These are phyloP conservation scores for Celoporthe dispersa DNA, from an alignment of 2,329 filamentous ascomycete species.

Conservation along the genomic window DNA sequence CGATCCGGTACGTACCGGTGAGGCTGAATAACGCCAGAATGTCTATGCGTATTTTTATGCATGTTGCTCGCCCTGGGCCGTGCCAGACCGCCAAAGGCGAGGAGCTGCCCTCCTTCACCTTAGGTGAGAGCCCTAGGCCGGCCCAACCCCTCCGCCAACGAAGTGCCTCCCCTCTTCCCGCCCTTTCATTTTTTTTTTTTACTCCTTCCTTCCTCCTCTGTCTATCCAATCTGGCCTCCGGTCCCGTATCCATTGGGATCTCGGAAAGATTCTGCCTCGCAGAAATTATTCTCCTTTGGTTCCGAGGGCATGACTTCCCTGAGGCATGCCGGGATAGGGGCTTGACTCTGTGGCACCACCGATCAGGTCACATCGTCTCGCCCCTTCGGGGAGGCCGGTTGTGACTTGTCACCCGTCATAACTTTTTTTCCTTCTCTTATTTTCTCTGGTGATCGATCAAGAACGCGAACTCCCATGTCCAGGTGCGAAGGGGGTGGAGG, in stretches of 20 bases:
- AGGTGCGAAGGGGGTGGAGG: background rate
- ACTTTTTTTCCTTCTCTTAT: background rate
- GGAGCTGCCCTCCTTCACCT: background rate
- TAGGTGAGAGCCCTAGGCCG: background rate
- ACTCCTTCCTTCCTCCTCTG: background rate
- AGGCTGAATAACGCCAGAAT: slow-evolving; percentile 17
- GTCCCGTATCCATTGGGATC: background rate
- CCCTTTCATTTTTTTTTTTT: background rate
- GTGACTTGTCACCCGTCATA: slow-evolving; percentile 11
- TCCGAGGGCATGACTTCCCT: background rate
- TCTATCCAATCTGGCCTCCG: background rate
- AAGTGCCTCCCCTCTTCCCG: too few species aligned
- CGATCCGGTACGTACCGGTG: slow-evolving; percentile 7
- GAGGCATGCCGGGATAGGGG: background rate
- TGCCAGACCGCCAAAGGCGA: background rate
- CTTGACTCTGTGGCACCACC: background rate
- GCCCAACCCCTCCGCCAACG: background rate
- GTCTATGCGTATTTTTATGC: slow-evolving; percentile 16
- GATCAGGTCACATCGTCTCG: slow-evolving; percentile 6
- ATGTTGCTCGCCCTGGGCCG: background rate
- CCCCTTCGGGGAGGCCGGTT: background rate
- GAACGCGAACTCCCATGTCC: background rate
- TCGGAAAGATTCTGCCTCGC: background rate
- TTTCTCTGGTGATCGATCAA: slow-evolving; percentile 4
- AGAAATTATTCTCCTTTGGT: background rate